These are phyloP conservation scores for Eucalyptus pauciflora DNA, from an alignment of 345 rosid species.

Conservation along the genomic window DNA sequence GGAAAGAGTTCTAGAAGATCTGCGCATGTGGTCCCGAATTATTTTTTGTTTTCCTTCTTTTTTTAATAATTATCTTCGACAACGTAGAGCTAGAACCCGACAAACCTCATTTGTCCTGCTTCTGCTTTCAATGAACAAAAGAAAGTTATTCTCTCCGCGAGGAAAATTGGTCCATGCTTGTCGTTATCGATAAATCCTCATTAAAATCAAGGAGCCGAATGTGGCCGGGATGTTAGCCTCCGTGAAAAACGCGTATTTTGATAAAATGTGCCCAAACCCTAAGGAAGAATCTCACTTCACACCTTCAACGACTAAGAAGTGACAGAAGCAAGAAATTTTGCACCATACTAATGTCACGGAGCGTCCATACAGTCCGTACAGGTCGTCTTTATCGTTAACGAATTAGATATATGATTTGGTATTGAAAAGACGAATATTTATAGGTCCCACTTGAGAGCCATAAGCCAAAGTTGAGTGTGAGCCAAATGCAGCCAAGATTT, in stretches of 20 bases:
- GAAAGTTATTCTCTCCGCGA: neutral
- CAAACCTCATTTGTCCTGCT: neutral
- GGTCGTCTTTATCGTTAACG: fast-evolving
- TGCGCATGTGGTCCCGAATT: neutral
- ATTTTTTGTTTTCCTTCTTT: neutral
- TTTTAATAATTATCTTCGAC: neutral
- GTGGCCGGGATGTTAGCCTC: neutral
- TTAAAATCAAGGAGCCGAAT: neutral
- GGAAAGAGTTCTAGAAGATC: neutral
- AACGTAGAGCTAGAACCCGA: neutral
- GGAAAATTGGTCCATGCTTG: neutral
- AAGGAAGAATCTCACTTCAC: neutral
- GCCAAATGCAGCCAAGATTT: neutral
- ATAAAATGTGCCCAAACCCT: neutral
- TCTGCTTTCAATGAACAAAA: neutral
- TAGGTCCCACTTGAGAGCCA: fast-evolving
- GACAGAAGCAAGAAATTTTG: neutral
- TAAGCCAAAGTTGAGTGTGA: neutral
- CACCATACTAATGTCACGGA: fast-evolving
- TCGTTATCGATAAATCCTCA: neutral
- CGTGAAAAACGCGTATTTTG: neutral
- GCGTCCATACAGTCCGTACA: neutral
- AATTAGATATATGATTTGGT: neutral
- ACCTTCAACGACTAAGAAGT: neutral
- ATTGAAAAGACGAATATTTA: neutral